Evolutionary conservation across 78 protist genomes (phyloP), one percentile per base, ranked within the genome.

Genomic region (Pelomyxa schiedti): DNA sequence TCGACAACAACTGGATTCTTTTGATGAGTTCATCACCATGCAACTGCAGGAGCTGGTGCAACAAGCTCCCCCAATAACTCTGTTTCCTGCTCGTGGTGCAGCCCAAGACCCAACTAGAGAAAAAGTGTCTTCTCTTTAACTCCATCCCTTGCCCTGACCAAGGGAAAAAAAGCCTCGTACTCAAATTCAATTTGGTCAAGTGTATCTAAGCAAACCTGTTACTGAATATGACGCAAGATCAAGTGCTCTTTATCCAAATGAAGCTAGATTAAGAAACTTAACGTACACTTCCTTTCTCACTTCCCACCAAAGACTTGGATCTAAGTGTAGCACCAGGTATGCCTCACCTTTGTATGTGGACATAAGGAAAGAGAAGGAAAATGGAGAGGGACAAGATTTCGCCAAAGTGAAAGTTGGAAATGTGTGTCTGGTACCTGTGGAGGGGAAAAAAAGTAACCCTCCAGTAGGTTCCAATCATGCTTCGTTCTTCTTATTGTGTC

Each of bases 1-100:
- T n/a, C 83, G 87, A 30, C 99, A 97, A 86, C 99, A 98, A 79
- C 90, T 97, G 28, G 97, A 95, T 76, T 97, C 99, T 8, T 98
- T 88, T 79, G 91, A 98, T 75, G 87, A 89, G 42, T 98, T 98
- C 80, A 72, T 95, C 40, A 28, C 37, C 28, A 36, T 58, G 36
- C 79, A 89, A n/a, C 70, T 98, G 82, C 98, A 85, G 67, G 95
- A 92, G n/a, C 38, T 93, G 26, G 66, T 96, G 73, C 37, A 63
- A n/a, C 78, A n/a, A 53, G 69, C 42, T 35, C 7, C 36, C 52
- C 42, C 66, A 72, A 67, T 26, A 38, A 38, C 38, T 3, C n/a
- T 3, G 8, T 1, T 43, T 63, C 29, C 41, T 24, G 29, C 29
- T 30, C 68, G 30, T 4, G 28, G 0, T 24, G 39, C 58, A 74